These are phyloP conservation scores for Fusarium drepaniforme DNA, from an alignment of 2,329 filamentous ascomycete species.

Conservation along the genomic window DNA sequence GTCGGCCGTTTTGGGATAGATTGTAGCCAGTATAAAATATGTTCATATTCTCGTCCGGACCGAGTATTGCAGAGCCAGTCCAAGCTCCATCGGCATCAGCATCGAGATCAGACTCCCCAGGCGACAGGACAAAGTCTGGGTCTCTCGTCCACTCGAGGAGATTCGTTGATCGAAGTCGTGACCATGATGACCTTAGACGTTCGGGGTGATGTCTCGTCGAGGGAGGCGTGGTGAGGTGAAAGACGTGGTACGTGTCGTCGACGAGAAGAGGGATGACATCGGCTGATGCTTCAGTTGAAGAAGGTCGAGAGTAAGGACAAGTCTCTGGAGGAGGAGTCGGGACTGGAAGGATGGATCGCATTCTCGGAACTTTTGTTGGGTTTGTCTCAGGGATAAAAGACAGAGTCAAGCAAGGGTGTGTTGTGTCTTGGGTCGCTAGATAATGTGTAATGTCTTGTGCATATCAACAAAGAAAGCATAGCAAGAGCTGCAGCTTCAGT, in stretches of 20 bases:
- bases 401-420: neutral
- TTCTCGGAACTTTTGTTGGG: slow-evolving; percentile 3
- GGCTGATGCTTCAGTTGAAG: slow-evolving; percentile 46
- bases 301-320: slow-evolving; percentile 44
- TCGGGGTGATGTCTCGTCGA: slow-evolving; percentile 50
- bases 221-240: slow-evolving; percentile 49
- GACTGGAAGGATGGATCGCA: slow-evolving; percentile 32
- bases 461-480: neutral
- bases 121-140: slow-evolving; percentile 36
- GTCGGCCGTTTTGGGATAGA: slow-evolving; percentile 45
- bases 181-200: slow-evolving; percentile 49
- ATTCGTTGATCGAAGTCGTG: slow-evolving; percentile 46
- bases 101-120: slow-evolving; percentile 30
- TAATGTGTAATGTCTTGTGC: neutral
- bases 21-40: slow-evolving; percentile 54
- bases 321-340: slow-evolving; percentile 44
- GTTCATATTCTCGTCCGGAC: slow-evolving; percentile 49
- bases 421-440: neutral
- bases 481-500: slow-evolving; percentile 7
- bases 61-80: slow-evolving; percentile 50
- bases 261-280: slow-evolving; percentile 53
- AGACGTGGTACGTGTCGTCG: slow-evolving; percentile 52
- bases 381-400: neutral
- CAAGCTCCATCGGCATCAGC: slow-evolving; percentile 50
- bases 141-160: slow-evolving; percentile 49